These are phyloP conservation scores for Thraustotheca clavata DNA, from an alignment of 352 stramenopile genomes.

Conservation along the genomic window DNA sequence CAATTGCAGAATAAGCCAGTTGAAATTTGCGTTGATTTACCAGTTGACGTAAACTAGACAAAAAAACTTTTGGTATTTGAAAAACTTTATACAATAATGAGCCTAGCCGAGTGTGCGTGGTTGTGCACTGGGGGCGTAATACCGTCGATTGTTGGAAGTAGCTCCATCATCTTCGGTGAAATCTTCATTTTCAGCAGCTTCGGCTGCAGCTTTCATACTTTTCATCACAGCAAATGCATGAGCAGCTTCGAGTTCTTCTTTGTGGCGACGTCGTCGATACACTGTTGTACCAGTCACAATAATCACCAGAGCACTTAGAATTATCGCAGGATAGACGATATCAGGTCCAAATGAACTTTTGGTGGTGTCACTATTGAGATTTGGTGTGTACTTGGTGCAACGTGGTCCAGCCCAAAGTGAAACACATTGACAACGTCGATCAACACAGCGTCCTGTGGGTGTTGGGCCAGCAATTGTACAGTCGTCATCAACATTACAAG, in stretches of 20 bases:
- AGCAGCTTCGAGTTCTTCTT: neutral
- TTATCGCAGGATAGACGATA: neutral
- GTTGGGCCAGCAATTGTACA: slow-evolving; percentile 29
- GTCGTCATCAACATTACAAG: slow-evolving; percentile 37
- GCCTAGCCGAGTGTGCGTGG: neutral
- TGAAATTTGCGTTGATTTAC: too few species aligned
- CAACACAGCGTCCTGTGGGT: slow-evolving; percentile 36
- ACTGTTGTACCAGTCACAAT: neutral
- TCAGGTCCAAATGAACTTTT: neutral
- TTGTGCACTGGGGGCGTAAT: neutral
- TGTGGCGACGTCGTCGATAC: neutral
- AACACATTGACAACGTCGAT: slow-evolving; percentile 39
- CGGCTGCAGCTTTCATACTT: neutral
- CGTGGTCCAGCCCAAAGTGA: slow-evolving; percentile 22
- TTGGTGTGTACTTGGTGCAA: slow-evolving; percentile 14
- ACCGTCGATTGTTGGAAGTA: neutral
- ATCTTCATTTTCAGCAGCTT: neutral
- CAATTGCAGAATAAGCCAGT: too few species aligned
- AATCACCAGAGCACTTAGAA: neutral
- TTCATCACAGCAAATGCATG: slow-evolving; percentile 1
- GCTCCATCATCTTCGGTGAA: neutral
- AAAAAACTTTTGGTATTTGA: too few species aligned
- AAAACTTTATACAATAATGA: neutral
- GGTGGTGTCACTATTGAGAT: neutral
- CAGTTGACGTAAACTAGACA: too few species aligned